These are phyloP conservation scores for Seminavis robusta DNA, from an alignment of 108 stramenopile genomes.

Conservation along the genomic window DNA sequence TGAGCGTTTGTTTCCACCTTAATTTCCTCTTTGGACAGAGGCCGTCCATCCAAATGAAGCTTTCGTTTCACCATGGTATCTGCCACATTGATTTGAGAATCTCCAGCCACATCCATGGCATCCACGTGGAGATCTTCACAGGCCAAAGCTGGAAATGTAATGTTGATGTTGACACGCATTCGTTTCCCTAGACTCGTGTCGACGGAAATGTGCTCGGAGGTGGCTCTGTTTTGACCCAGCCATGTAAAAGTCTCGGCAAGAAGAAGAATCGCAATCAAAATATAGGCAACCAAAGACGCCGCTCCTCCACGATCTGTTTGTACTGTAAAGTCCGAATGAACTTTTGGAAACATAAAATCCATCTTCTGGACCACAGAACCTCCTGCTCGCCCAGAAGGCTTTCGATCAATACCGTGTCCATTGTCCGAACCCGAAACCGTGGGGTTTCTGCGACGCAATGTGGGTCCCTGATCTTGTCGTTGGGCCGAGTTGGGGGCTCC, in stretches of 20 bases:
- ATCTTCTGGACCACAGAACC: constrained; percentile 48
- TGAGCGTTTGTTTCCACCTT: constrained; percentile 38
- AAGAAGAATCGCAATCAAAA: constrained; percentile 46
- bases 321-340: constrained; percentile 67
- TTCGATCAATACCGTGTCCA: no score
- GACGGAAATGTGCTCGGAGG: constrained; percentile 59
- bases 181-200: constrained; percentile 83
- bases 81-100: constrained; percentile 91
- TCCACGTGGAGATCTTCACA: constrained; percentile 96
- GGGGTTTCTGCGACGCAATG: no score
- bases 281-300: constrained; percentile 49
- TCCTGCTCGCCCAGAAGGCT: no score
- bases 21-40: constrained; percentile 24
- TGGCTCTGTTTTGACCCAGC: constrained; percentile 37
- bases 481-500: no score
- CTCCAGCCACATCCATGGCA: constrained; percentile 98
- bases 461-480: no score
- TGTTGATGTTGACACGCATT: constrained; percentile 91
- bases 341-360: constrained; percentile 85
- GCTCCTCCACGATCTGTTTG: constrained; percentile 66
- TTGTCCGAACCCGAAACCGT: no score
- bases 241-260: constrained; percentile 59
- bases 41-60: constrained; percentile 28
- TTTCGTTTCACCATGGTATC: constrained; percentile 70
- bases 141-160: constrained; percentile 92